Percentiles rank a stretch among this genome's conserved stretches.
Evolutionary conservation across 1,139 yeast genomes (phyloP).

Genomic region (Hansenula sp.): DNA sequence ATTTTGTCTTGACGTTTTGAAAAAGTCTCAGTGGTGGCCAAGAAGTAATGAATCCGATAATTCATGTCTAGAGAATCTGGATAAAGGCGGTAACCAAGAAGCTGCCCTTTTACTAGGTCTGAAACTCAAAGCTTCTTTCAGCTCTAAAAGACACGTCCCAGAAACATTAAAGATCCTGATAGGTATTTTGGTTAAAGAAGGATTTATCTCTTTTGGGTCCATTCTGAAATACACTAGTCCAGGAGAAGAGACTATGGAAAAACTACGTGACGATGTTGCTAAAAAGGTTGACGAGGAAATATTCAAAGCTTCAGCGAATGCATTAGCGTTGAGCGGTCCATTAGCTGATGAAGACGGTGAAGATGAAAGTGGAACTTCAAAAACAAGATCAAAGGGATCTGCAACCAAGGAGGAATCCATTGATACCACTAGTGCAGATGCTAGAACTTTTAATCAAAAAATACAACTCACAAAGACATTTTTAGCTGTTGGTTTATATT

Average conservation of each 20-base stretch:
- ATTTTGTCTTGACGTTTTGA: slow-evolving; percentile 47
- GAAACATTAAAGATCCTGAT: slow-evolving; percentile 44
- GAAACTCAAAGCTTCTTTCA: slow-evolving; percentile 39
- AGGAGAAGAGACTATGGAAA: slow-evolving; percentile 26
- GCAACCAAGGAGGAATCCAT: slow-evolving; percentile 15
- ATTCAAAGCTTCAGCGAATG: slow-evolving; percentile 66
- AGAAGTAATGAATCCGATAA: slow-evolving; percentile 29
- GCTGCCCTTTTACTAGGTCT: slow-evolving; percentile 62
- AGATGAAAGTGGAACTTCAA: slow-evolving; percentile 15
- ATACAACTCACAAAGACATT: slow-evolving; percentile 46
- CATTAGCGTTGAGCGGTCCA: slow-evolving; percentile 87
- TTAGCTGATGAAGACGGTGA: slow-evolving; percentile 64
- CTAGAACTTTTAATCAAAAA: slow-evolving; percentile 11
- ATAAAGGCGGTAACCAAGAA: slow-evolving; percentile 52
- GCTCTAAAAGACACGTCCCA: slow-evolving; percentile 31
- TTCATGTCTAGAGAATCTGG: slow-evolving; percentile 28
- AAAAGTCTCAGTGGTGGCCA: slow-evolving; percentile 68
- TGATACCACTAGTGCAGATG: slow-evolving; percentile 11
- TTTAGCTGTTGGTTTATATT: slow-evolving; percentile 58
- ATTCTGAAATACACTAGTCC: slow-evolving; percentile 58
- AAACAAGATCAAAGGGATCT: slow-evolving; percentile 7
- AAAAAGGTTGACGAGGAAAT: slow-evolving; percentile 58
- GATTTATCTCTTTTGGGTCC: slow-evolving; percentile 62
- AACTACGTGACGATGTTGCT: slow-evolving; percentile 43
- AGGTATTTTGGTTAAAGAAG: slow-evolving; percentile 62